Evolutionary conservation across 306 rosid genomes (phyloP).

Genomic region (Luffa acutangula): DNA sequence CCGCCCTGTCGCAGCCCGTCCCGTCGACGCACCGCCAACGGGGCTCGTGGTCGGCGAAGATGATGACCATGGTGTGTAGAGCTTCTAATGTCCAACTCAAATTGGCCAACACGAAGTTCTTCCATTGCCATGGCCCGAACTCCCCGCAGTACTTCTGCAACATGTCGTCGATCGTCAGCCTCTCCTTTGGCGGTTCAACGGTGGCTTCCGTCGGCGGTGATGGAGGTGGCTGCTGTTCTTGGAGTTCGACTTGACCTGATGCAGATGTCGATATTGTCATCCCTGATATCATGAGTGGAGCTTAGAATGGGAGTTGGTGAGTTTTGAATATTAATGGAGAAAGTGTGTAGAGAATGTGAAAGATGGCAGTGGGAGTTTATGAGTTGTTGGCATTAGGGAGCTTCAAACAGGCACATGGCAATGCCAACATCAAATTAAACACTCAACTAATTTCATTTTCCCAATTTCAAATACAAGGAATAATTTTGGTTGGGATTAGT

Average conservation of each 20-base stretch:
- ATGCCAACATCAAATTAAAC: background rate
- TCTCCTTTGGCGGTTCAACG: conserved; percentile 9
- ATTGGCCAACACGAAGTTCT: conserved; percentile 62
- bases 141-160: conserved; percentile 61
- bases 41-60: conserved; percentile 69
- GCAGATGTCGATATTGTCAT: background rate
- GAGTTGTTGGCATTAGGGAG: background rate
- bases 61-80: conserved; percentile 84
- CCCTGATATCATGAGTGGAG: background rate
- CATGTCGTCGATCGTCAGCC: conserved; percentile 60
- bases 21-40: conserved; percentile 35
- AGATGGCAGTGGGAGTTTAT: background rate
- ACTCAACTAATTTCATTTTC: background rate
- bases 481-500: no score
- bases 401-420: background rate
- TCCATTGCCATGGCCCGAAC: conserved; percentile 72
- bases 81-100: conserved; percentile 83
- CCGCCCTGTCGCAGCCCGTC: conserved; percentile 17
- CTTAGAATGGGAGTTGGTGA: background rate
- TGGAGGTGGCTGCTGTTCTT: conserved; percentile 22
- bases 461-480: no score
- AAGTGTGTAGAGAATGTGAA: background rate
- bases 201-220: background rate
- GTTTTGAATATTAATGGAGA: background rate
- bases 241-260: conserved; percentile 9